Base-by-base conservation (phyloP, 31 red algal species). In the Odonthalia washingtoniensis region DNA sequence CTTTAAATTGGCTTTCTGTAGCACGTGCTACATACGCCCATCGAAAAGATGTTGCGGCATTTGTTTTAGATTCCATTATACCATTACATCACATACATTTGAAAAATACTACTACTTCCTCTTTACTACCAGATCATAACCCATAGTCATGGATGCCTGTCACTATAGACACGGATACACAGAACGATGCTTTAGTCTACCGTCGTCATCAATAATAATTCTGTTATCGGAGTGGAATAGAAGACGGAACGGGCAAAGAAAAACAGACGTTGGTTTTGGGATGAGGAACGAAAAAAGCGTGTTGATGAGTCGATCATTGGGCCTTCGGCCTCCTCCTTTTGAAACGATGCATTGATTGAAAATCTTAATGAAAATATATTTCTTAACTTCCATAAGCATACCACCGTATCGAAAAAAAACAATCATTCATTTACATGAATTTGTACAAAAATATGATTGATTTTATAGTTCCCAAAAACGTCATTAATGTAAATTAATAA, bases 171-270 rank as follows among this genome's bases (percentile, higher is more conserved):
- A 36, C 17, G 62, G 37, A 37, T 26, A 0, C n/a, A 3, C 36
- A 40, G 2, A 41, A n/a, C 38, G 30, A 9, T 4, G 67, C 82
- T 35, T 77, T 85, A 24, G 31, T 85, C 39, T 85, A 76, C 35
- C 67, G 87, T 95, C 44, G 87, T 95, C 41, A 76, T 95, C 46
- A 95, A 95, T 66, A 95, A 95, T 42, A 95, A 95, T 69, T 95
- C 90, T 82, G 65, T 95, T 49, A 90, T 95, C 80, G 92, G 92
- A 3, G 82, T 90, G 44, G 46, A 81, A 16, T 80, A 72, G 66
- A 95, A 95, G 72, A 90, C 66, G 38, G 45, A 46, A 65, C 80
- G 92, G 16, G 92, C 92, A 1, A 79, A 90, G 87, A 79, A 81
- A 49, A 87, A 61, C 44, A 74, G 81, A 42, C 87, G 87, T 43